Base-by-base conservation (phyloP, 176 grass and related monocot genomes). In the Zoysia japonica region DNA sequence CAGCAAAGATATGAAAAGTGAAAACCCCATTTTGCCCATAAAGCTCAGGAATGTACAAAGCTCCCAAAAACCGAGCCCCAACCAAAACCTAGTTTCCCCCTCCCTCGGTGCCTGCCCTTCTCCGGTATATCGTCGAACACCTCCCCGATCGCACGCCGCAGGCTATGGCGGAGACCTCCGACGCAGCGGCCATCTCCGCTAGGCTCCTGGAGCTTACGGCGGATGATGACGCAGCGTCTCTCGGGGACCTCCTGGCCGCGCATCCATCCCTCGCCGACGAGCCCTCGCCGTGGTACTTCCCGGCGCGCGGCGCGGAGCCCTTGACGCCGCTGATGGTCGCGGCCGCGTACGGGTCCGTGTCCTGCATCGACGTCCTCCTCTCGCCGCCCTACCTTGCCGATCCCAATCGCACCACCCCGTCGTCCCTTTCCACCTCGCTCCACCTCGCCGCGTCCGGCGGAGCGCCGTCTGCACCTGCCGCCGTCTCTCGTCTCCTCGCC, bases 271-370 rank as follows among this genome's bases (percentile, higher is more conserved):
- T 81, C 19, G 84, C 75, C 16, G 91, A 93, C 40, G 78, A 90
- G 56, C 74, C 82, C 38, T 73, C 87, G 64, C 76, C 82, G 50
- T 93, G 91, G 91, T 93, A 93, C 81, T 81, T 72, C 51, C 78
- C 75, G 9, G 68, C 48, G 74, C 81, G 88, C 66, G 78, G 82
- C 54, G 20, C 72, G 60, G 85, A 87, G 87, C 87, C 72, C 17
- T 54, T 87, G 71, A 93, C 91, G 2, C 87, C 91, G 47, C 84
- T 90, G 44, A 93, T 93, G 91, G 91, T 93, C 37, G 87, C 91
- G 13, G 81, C 91, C 3, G 85, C 85, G 9, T 93, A 93, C 70
- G 91, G 91, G 5, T 89, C 88, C 15, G 47, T 86, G 15, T 28
- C 62, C 12, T 87, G 91, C 74, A 50, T 90, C 16, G 87, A 90